Evolutionary conservation across 257 asterid species (phyloP).

Genomic region (Lycium ferocissimum): DNA sequence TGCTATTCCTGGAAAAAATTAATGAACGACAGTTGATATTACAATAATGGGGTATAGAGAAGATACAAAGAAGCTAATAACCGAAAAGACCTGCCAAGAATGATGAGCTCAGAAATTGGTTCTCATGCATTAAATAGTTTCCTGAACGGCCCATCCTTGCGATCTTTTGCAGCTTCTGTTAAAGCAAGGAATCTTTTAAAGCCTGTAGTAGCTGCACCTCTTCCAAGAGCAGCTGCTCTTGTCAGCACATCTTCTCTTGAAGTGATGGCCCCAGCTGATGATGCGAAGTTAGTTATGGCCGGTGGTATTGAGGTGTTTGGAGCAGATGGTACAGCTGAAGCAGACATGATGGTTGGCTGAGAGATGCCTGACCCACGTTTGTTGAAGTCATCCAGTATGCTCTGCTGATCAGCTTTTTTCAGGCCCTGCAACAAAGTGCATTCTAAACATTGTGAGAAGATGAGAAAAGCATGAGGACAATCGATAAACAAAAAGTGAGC

Average conservation of each 20-base stretch:
- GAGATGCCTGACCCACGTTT: conserved; percentile 82
- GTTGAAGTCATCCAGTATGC: conserved; percentile 87
- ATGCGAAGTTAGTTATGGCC: conserved; percentile 41
- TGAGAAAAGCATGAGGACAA: not conserved
- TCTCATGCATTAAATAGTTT: conserved; percentile 86
- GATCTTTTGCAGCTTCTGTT: conserved; percentile 91
- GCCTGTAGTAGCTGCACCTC: conserved; percentile 97
- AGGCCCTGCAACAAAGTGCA: conserved; percentile 64
- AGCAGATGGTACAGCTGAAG: conserved; percentile 49
- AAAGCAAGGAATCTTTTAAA: conserved; percentile 86
- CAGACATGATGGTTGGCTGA: conserved; percentile 52
- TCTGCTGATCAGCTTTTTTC: conserved; percentile 90
- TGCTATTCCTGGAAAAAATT: not conserved
- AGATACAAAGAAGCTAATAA: conserved; percentile 22
- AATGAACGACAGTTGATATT: conserved; percentile 17
- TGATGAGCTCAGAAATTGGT: not conserved
- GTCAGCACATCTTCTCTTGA: conserved; percentile 90
- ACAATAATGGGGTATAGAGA: not conserved
- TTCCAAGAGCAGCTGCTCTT: conserved; percentile 96
- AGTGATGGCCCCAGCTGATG: conserved; percentile 65
- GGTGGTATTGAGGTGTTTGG: conserved; percentile 54
- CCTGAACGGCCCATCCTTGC: conserved; percentile 91
- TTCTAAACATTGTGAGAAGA: not conserved
- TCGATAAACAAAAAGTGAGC: not conserved
- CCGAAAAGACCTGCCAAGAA: conserved; percentile 27